These are phyloP conservation scores for Fusarium sp. DNA, from an alignment of 2,329 filamentous ascomycete species.

Conservation along the genomic window DNA sequence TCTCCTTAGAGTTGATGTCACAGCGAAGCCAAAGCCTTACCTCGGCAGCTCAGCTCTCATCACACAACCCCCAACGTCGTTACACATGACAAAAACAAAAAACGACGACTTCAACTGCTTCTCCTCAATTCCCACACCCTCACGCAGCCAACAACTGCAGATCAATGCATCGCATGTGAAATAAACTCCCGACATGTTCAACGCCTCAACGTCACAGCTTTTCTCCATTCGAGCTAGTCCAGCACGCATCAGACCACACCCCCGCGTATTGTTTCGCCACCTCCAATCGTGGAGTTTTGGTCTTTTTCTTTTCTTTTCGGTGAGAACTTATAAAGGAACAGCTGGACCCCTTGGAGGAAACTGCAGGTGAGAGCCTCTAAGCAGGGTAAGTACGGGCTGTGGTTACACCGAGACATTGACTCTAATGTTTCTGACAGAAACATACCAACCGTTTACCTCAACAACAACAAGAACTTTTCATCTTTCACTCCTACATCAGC, in stretches of 20 bases:
- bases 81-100: too few relatives aligned
- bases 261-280: constrained; percentile 16
- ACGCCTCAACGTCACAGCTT: constrained; percentile 13
- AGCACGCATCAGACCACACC: constrained; percentile 12
- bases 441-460: not conserved
- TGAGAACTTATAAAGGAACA: constrained; percentile 10
- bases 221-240: too few relatives aligned
- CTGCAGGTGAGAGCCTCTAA: not conserved
- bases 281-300: not conserved
- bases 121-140: not conserved
- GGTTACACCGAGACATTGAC: constrained; percentile 7
- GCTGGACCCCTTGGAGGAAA: not conserved
- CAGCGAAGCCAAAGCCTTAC: too few relatives aligned
- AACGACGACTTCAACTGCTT: too few relatives aligned
- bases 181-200: constrained; percentile 16
- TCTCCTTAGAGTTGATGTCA: too few relatives aligned
- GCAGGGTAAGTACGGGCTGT: constrained; percentile 1
- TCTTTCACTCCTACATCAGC: not conserved
- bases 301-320: too few relatives aligned
- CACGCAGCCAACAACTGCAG: not conserved
- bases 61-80: too few relatives aligned
- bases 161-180: not conserved
- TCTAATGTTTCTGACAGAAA: constrained; percentile 15
- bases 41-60: too few relatives aligned
- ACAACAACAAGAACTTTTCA: not conserved